Evolutionary conservation across 2,329 filamentous ascomycete species (phyloP).

Genomic region (Cladosporium colombiae): DNA sequence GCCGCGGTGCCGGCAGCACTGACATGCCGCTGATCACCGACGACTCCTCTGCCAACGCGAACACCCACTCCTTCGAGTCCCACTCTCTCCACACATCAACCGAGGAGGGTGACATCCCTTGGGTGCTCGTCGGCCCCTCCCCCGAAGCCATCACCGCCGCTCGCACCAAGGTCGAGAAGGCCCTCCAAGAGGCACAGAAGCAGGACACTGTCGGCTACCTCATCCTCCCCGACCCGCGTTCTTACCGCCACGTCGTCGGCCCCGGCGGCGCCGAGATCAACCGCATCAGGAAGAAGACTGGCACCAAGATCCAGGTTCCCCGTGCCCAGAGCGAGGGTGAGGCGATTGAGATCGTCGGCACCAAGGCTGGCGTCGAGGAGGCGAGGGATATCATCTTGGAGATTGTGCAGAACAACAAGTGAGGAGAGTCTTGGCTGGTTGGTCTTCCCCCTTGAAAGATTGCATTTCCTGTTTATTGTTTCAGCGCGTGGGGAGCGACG

Average conservation of each 20-base stretch:
- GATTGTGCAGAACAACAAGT: constrained; percentile 57
- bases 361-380: constrained; percentile 76
- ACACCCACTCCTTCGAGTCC: constrained; percentile 80
- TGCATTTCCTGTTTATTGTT: background rate
- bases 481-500: background rate
- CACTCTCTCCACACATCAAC: constrained; percentile 72
- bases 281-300: constrained; percentile 85
- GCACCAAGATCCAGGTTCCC: constrained; percentile 91
- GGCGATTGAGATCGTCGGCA: constrained; percentile 86
- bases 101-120: constrained; percentile 69
- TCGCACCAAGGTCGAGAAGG: constrained; percentile 69
- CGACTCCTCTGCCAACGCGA: constrained; percentile 58
- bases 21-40: constrained; percentile 91
- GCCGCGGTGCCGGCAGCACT: constrained; percentile 53
- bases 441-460: no score
- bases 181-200: constrained; percentile 70
- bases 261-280: constrained; percentile 90
- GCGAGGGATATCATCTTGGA: constrained; percentile 87
- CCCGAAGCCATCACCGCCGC: constrained; percentile 80
- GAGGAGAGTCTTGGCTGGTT: background rate
- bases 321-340: constrained; percentile 73
- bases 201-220: constrained; percentile 80
- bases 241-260: constrained; percentile 89
- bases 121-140: constrained; percentile 75
- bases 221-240: constrained; percentile 82